Evolutionary conservation across 192 early-diverging fungal genomes (phyloP).

Genomic region (Podila epicladia): DNA sequence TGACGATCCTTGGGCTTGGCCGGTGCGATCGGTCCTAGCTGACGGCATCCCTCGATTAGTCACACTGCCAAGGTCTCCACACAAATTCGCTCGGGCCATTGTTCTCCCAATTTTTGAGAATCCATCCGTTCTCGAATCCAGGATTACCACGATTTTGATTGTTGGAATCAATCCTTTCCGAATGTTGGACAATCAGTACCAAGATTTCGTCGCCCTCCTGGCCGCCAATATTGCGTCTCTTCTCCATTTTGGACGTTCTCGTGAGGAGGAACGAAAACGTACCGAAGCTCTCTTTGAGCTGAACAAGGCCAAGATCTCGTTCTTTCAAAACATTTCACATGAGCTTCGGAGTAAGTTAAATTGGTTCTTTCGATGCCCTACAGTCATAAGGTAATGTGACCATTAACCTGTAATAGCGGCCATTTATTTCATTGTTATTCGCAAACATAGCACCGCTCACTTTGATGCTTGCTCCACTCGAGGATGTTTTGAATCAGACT

Average conservation of each 20-base stretch:
- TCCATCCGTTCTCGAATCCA: constrained; percentile 28
- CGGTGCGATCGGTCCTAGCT: constrained; percentile 37
- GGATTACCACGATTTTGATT: constrained; percentile 37
- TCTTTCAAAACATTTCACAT: constrained; percentile 55
- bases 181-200: constrained; percentile 36
- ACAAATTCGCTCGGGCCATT: constrained; percentile 37
- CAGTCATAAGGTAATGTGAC: too few species aligned
- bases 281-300: constrained; percentile 42
- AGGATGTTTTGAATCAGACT: constrained; percentile 52
- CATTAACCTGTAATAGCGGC: neutral
- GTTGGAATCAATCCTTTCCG: constrained; percentile 47
- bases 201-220: constrained; percentile 47
- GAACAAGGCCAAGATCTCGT: constrained; percentile 52
- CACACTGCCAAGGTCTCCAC: constrained; percentile 38
- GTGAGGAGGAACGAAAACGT: constrained; percentile 51
- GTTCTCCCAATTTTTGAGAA: constrained; percentile 37
- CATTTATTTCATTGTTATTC: too few species aligned
- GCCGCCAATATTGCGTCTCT: constrained; percentile 34
- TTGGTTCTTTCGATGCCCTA: neutral
- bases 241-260: constrained; percentile 37
- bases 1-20: constrained; percentile 47
- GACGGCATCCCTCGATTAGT: constrained; percentile 42
- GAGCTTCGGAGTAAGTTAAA: constrained; percentile 54
- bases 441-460: constrained; percentile 57
- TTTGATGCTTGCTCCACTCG: constrained; percentile 62